phyloP scores from a whole-genome alignment of 2,329 filamentous ascomycete genomes.

The Fusarium newnesense region DNA sequence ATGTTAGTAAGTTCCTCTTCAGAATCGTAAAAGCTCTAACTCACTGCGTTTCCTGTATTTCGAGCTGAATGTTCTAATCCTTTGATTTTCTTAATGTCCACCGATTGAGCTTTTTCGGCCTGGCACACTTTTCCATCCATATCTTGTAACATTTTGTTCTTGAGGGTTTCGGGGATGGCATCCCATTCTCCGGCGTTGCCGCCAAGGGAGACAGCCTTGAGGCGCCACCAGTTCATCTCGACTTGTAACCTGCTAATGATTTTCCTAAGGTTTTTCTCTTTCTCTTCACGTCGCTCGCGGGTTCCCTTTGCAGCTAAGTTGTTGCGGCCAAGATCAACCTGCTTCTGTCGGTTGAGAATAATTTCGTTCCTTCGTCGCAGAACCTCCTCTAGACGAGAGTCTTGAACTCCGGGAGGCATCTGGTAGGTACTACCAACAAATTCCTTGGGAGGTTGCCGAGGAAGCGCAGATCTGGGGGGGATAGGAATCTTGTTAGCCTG shows the following conservation, averaged over 20 bases:
- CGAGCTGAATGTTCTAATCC: neutral
- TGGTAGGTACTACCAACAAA: constrained; percentile 30
- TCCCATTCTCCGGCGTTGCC: constrained; percentile 38
- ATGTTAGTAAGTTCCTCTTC: neutral
- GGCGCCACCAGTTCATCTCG: constrained; percentile 44
- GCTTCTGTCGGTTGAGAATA: constrained; percentile 42
- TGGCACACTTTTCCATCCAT: constrained; percentile 15
- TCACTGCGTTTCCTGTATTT: constrained; percentile 6
- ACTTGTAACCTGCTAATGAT: constrained; percentile 40
- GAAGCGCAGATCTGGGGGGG: constrained; percentile 39
- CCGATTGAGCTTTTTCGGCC: neutral
- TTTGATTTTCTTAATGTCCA: neutral
- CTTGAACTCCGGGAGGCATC: constrained; percentile 15
- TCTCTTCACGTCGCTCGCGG: constrained; percentile 46
- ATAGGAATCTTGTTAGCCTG: constrained; percentile 42
- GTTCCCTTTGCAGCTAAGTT: constrained; percentile 53
- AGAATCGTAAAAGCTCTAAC: neutral
- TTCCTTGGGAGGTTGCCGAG: constrained; percentile 44
- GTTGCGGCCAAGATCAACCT: constrained; percentile 48
- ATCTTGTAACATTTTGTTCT: constrained; percentile 32
- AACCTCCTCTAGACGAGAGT: constrained; percentile 6
- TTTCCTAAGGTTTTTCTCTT: constrained; percentile 29
- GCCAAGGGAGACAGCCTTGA: constrained; percentile 42
- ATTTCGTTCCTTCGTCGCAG: constrained; percentile 6
- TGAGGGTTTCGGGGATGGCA: constrained; percentile 21